Percentiles rank a stretch among this genome's conserved stretches.
These are phyloP conservation scores for Tuber indicum DNA, from an alignment of 495 filamentous ascomycete species.

Conservation along the genomic window DNA sequence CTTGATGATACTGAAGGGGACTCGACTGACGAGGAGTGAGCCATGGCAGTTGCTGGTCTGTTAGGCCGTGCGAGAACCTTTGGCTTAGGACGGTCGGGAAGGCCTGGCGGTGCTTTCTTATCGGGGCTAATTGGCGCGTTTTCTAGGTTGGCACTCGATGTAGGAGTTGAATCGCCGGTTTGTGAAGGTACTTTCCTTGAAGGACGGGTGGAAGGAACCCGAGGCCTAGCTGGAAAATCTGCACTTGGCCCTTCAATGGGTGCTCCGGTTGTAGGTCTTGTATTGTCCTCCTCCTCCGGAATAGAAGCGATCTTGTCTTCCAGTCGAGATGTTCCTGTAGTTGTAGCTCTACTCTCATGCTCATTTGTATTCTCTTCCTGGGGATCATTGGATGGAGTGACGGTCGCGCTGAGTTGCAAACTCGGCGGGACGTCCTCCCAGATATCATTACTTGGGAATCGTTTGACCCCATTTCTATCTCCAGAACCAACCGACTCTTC, in stretches of 20 bases:
- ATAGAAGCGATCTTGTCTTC: slow-evolving; percentile 27
- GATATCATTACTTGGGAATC: slow-evolving; percentile 89
- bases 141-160: slow-evolving; percentile 29
- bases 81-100: slow-evolving; percentile 73
- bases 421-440: slow-evolving; percentile 95
- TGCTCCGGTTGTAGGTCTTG: slow-evolving; percentile 43
- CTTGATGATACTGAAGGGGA: slow-evolving; percentile 43
- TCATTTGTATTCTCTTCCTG: slow-evolving; percentile 42
- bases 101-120: slow-evolving; percentile 49
- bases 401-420: slow-evolving; percentile 69
- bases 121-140: slow-evolving; percentile 44
- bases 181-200: slow-evolving; percentile 28
- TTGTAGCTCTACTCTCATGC: slow-evolving; percentile 37
- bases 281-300: slow-evolving; percentile 24
- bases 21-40: slow-evolving; percentile 43
- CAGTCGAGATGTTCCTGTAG: slow-evolving; percentile 28
- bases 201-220: slow-evolving; percentile 44
- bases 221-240: slow-evolving; percentile 47
- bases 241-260: slow-evolving; percentile 45
- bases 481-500: slow-evolving; percentile 38
- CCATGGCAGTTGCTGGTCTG: slow-evolving; percentile 52
- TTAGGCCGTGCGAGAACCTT: slow-evolving; percentile 54
- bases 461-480: slow-evolving; percentile 52
- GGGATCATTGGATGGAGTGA: slow-evolving; percentile 51
- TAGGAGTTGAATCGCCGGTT: slow-evolving; percentile 21